phyloP scores from a whole-genome alignment of 805 yeast species.

The Cyberlindnera euphorbiiphila region DNA sequence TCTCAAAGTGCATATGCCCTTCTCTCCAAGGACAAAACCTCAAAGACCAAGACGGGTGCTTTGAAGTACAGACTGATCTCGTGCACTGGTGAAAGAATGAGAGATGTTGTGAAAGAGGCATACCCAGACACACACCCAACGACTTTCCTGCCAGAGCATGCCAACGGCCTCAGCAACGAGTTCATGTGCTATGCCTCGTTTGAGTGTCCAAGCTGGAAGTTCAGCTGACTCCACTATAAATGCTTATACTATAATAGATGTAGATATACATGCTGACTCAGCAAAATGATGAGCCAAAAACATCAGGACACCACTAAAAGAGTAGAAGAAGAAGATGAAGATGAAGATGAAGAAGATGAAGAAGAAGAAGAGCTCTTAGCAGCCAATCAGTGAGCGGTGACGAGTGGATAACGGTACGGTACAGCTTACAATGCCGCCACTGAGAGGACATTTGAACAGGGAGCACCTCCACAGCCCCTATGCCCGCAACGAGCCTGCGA shows the following conservation, averaged over 20 bases:
- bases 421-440: slow-evolving; percentile 10
- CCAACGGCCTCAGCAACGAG: slow-evolving; percentile 82
- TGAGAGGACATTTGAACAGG: slow-evolving; percentile 8
- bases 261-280: too few species aligned
- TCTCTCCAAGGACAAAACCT: slow-evolving; percentile 37
- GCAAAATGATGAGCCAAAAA: too few species aligned
- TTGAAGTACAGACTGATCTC: slow-evolving; percentile 52
- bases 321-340: too few species aligned
- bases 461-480: slow-evolving; percentile 24
- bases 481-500: slow-evolving; percentile 7
- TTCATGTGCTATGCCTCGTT: slow-evolving; percentile 80
- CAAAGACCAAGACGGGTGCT: slow-evolving; percentile 38
- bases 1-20: slow-evolving; percentile 61
- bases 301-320: too few species aligned
- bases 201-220: slow-evolving; percentile 68
- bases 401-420: too few species aligned
- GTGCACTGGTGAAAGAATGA: slow-evolving; percentile 90
- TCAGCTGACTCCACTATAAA: too few species aligned
- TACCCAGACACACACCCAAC: slow-evolving; percentile 69
- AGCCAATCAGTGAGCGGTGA: too few species aligned
- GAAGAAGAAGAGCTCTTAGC: too few species aligned
- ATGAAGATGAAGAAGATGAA: too few species aligned
- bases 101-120: slow-evolving; percentile 48
- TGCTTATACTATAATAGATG: too few species aligned
- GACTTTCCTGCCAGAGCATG: slow-evolving; percentile 71